Evolutionary conservation across 2,329 filamentous ascomycete species (phyloP).

Genomic region (Aspergillus sp.): DNA sequence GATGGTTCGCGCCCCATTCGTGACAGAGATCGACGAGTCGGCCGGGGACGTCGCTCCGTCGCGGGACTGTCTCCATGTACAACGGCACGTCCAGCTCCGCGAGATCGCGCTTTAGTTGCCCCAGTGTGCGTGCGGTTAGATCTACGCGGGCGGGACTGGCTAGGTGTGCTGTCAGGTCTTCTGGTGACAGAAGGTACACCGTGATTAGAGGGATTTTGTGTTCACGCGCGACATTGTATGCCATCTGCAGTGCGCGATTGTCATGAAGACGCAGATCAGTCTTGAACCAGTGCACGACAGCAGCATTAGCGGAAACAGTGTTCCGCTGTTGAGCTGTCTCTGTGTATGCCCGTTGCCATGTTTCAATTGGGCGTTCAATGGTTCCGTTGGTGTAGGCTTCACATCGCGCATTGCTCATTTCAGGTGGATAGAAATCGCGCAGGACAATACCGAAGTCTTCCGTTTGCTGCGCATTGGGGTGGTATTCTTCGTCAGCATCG

Average conservation of each 20-base stretch:
- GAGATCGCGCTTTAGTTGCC: conserved; percentile 65
- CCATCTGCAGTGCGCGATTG: conserved; percentile 69
- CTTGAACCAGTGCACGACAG: conserved; percentile 90
- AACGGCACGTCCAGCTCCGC: conserved; percentile 73
- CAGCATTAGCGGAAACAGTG: conserved; percentile 54
- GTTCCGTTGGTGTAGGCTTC: conserved; percentile 69
- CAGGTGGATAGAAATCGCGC: conserved; percentile 76
- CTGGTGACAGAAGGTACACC: conserved; percentile 76
- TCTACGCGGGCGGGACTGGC: conserved; percentile 73
- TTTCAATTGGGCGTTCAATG: conserved; percentile 71
- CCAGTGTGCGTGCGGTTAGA: conserved; percentile 73
- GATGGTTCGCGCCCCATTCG: conserved; percentile 70
- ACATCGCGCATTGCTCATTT: conserved; percentile 81
- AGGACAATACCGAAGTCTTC: conserved; percentile 63
- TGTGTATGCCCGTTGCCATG: conserved; percentile 60
- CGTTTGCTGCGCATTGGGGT: conserved; percentile 39
- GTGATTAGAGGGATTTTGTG: conserved; percentile 71
- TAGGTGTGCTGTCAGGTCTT: conserved; percentile 81
- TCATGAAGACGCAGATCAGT: conserved; percentile 72
- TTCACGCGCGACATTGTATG: conserved; percentile 65
- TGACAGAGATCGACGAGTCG: conserved; percentile 65
- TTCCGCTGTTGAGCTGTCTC: conserved; percentile 59
- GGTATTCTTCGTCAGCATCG: conserved; percentile 19
- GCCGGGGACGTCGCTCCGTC: conserved; percentile 60
- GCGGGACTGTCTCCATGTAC: conserved; percentile 69